Evolutionary conservation across 805 yeast genomes (phyloP).

Genomic region (Hanseniaspora taiwanica): DNA sequence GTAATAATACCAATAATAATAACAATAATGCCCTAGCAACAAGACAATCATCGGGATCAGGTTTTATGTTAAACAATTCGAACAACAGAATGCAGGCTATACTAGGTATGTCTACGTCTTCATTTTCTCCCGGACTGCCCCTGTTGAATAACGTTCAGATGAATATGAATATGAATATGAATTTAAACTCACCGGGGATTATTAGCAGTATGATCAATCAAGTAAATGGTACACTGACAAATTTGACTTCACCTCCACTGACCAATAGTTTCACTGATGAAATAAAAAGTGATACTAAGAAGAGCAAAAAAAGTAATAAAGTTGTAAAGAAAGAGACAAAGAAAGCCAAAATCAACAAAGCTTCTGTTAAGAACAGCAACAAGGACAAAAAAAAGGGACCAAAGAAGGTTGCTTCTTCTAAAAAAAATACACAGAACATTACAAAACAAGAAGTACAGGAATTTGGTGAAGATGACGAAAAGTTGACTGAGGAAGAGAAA

Average conservation of each 20-base stretch:
- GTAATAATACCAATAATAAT: background rate
- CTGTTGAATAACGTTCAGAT: too few relatives aligned
- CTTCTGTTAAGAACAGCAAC: background rate
- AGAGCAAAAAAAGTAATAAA: too few relatives aligned
- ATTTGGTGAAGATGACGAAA: constrained; percentile 3
- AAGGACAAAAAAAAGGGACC: background rate
- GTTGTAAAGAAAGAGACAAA: background rate
- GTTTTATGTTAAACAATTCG: background rate
- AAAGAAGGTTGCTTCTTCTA: background rate
- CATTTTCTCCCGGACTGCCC: background rate
- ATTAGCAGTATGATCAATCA: too few relatives aligned
- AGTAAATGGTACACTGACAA: too few relatives aligned
- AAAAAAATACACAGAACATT: background rate
- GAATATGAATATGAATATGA: too few relatives aligned
- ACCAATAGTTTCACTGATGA: too few relatives aligned
- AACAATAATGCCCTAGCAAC: constrained; percentile 11
- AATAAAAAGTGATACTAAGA: too few relatives aligned
- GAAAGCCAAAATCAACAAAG: background rate
- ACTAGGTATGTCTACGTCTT: background rate
- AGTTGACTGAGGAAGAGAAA: constrained; percentile 51
- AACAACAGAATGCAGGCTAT: background rate
- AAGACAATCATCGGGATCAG: constrained; percentile 14
- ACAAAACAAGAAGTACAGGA: background rate
- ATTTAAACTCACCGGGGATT: too few relatives aligned
- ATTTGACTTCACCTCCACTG: too few relatives aligned